phyloP scores from a whole-genome alignment of 805 yeast genomes.

The Zygosaccharomyces bailii region DNA sequence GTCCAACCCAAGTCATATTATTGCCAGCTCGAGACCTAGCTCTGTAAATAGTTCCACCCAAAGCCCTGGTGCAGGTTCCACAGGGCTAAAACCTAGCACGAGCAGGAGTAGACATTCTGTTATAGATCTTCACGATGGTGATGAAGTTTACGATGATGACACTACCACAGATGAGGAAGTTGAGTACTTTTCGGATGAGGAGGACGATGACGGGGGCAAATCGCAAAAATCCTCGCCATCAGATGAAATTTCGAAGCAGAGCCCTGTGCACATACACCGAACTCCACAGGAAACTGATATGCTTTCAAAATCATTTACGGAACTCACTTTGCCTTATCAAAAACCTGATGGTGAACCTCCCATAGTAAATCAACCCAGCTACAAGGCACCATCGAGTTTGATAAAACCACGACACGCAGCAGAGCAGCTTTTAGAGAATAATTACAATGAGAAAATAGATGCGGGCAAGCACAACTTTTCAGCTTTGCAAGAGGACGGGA shows the following conservation, averaged over 20 bases:
- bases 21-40: slow-evolving; percentile 11
- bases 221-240: slow-evolving; percentile 2
- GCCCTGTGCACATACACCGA: not conserved
- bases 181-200: slow-evolving; percentile 41
- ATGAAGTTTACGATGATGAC: slow-evolving; percentile 23
- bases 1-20: slow-evolving; percentile 22
- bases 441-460: not conserved
- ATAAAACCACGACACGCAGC: slow-evolving; percentile 8
- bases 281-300: slow-evolving; percentile 5
- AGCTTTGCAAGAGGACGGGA: slow-evolving; percentile 13
- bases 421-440: not conserved
- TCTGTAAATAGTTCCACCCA: slow-evolving; percentile 12
- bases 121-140: slow-evolving; percentile 25
- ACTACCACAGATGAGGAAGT: slow-evolving; percentile 40
- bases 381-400: slow-evolving; percentile 23
- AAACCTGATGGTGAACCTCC: slow-evolving; percentile 6
- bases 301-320: slow-evolving; percentile 11
- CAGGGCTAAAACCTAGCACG: slow-evolving; percentile 31
- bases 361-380: slow-evolving; percentile 16
- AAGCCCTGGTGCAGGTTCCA: slow-evolving; percentile 14
- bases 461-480: not conserved
- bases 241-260: not conserved
- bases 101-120: slow-evolving; percentile 31
- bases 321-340: slow-evolving; percentile 10
- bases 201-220: slow-evolving; percentile 16